phyloP scores from a whole-genome alignment of 768 basidiomycete genomes.

The Kwoniella botswanensis region DNA sequence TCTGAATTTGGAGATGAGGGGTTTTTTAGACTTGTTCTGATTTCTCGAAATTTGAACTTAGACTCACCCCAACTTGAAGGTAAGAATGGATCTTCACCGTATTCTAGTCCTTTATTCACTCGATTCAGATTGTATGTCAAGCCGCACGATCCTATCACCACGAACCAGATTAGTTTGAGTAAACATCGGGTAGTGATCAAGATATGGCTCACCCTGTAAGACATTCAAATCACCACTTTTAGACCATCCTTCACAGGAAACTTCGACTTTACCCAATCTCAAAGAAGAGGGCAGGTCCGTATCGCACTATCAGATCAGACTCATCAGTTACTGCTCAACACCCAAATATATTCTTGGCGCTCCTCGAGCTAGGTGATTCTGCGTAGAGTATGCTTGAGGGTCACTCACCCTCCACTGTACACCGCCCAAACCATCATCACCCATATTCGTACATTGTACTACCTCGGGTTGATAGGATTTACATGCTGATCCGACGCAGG shows the following conservation, averaged over 20 bases:
- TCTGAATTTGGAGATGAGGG: neutral
- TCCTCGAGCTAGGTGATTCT: too few relatives aligned
- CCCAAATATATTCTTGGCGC: too few relatives aligned
- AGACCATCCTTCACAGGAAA: slow-evolving; percentile 91
- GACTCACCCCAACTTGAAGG: slow-evolving; percentile 26
- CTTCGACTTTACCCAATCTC: slow-evolving; percentile 81
- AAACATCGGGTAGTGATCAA: neutral
- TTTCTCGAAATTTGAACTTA: neutral
- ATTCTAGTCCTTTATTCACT: slow-evolving; percentile 57
- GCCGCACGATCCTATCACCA: slow-evolving; percentile 74
- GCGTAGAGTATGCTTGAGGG: too few relatives aligned
- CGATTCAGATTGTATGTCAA: slow-evolving; percentile 81
- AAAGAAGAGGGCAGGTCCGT: slow-evolving; percentile 83
- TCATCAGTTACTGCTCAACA: too few relatives aligned
- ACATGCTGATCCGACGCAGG: slow-evolving; percentile 80
- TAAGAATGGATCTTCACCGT: slow-evolving; percentile 32
- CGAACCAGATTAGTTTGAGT: neutral
- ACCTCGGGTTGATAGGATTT: slow-evolving; percentile 77
- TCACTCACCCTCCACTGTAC: slow-evolving; percentile 87
- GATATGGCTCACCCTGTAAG: slow-evolving; percentile 68
- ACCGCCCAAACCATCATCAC: slow-evolving; percentile 71
- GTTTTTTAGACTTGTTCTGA: neutral
- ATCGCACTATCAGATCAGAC: slow-evolving; percentile 69
- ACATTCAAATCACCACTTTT: slow-evolving; percentile 81
- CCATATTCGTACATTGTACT: slow-evolving; percentile 80